These are phyloP conservation scores for Arthrobotrys entomopaga DNA, from an alignment of 2,329 filamentous ascomycete species.

Conservation along the genomic window DNA sequence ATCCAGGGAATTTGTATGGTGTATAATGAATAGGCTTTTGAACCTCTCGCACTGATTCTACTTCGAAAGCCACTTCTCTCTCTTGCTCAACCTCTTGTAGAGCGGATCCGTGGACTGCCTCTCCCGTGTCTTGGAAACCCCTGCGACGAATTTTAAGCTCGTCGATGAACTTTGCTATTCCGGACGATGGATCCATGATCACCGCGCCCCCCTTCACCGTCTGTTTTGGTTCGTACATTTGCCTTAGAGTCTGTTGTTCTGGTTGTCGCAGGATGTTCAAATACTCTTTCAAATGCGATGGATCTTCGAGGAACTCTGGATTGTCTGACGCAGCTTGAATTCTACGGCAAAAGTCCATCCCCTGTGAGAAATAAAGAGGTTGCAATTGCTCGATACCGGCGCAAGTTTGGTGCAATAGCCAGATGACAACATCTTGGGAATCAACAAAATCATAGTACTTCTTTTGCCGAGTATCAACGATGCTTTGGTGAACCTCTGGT, in stretches of 20 bases:
- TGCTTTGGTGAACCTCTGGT: conserved; percentile 69
- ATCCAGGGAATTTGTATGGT: conserved; percentile 63
- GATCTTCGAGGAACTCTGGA: conserved; percentile 62
- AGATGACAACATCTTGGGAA: conserved; percentile 68
- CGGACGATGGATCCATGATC: conserved; percentile 58
- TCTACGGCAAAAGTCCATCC: conserved; percentile 70
- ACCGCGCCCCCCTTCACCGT: conserved; percentile 52
- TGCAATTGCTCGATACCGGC: conserved; percentile 70
- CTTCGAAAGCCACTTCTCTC: conserved; percentile 70
- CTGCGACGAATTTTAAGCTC: conserved; percentile 61
- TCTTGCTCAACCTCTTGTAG: conserved; percentile 72
- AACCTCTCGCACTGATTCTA: conserved; percentile 69
- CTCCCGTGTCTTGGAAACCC: conserved; percentile 64
- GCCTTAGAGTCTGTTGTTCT: conserved; percentile 69
- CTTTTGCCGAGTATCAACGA: conserved; percentile 60
- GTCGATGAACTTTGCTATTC: conserved; percentile 60
- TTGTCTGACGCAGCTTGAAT: conserved; percentile 66
- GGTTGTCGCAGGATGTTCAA: conserved; percentile 65
- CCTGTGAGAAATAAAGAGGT: conserved; percentile 70
- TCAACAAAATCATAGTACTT: conserved; percentile 59
- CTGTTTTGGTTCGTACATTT: conserved; percentile 68
- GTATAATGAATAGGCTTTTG: conserved; percentile 64
- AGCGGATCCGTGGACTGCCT: conserved; percentile 65
- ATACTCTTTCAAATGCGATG: conserved; percentile 62
- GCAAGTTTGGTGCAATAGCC: conserved; percentile 75